These are phyloP conservation scores for Penicillium canescens DNA, from an alignment of 495 filamentous ascomycete genomes.

Conservation along the genomic window DNA sequence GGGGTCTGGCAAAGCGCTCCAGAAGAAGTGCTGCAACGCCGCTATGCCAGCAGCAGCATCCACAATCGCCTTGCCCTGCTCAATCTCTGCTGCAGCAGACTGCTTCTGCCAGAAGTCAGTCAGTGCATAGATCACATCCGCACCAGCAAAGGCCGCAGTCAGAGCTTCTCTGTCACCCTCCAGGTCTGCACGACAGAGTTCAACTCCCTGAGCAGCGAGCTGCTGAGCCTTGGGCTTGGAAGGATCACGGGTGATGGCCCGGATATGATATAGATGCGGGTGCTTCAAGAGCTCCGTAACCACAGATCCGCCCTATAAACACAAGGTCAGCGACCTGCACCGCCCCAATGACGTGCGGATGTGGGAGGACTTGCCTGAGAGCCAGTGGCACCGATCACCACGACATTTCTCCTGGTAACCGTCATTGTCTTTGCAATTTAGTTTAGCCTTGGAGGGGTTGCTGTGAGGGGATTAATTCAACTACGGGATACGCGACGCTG, in stretches of 20 bases:
- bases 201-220: constrained; percentile 14
- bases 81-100: constrained; percentile 44
- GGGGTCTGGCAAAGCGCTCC: constrained; percentile 13
- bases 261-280: constrained; percentile 16
- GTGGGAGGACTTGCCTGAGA: constrained; percentile 12
- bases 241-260: constrained; percentile 31
- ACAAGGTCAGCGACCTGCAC: too few species aligned
- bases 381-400: constrained; percentile 46
- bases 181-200: constrained; percentile 43
- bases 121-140: constrained; percentile 57
- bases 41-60: constrained; percentile 34
- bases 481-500: too few species aligned
- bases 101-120: constrained; percentile 55
- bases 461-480: too few species aligned
- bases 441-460: too few species aligned
- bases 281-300: constrained; percentile 10
- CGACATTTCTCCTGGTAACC: too few species aligned
- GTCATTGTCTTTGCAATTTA: too few species aligned
- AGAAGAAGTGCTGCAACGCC: constrained; percentile 9
- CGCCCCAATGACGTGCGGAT: too few species aligned
- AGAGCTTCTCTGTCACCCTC: constrained; percentile 47
- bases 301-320: constrained; percentile 12
- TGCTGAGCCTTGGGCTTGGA: constrained; percentile 14
- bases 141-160: constrained; percentile 49
- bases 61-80: constrained; percentile 57